These are phyloP conservation scores for Monascus ruber DNA, from an alignment of 2,329 filamentous ascomycete species.

Conservation along the genomic window DNA sequence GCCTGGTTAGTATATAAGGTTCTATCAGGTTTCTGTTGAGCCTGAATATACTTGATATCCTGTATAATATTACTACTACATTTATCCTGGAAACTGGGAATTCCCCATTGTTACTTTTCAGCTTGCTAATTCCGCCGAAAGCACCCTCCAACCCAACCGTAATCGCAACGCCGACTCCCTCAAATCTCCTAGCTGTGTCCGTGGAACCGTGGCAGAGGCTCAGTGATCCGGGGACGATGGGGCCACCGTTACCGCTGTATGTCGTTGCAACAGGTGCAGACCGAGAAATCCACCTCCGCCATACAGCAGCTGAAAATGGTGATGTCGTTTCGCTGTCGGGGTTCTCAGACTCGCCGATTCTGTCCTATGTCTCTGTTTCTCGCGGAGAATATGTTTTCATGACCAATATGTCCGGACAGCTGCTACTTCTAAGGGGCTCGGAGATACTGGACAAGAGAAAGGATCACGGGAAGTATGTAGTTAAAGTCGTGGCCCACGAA, in stretches of 20 bases:
- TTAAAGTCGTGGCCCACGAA: constrained; percentile 37
- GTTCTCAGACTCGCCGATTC: constrained; percentile 35
- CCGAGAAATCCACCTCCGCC: constrained; percentile 37
- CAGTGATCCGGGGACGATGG: constrained; percentile 3
- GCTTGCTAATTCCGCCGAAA: constrained; percentile 10
- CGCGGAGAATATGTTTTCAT: constrained; percentile 37
- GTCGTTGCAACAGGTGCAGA: constrained; percentile 38
- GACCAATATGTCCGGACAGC: constrained; percentile 49
- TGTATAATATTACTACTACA: neutral
- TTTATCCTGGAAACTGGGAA: too few species aligned
- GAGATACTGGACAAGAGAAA: constrained; percentile 37
- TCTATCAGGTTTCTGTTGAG: too few species aligned
- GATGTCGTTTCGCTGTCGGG: constrained; percentile 14
- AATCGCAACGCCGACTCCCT: constrained; percentile 33
- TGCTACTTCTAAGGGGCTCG: constrained; percentile 38
- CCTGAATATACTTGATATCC: too few species aligned
- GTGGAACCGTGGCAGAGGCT: constrained; percentile 26
- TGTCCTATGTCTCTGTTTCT: constrained; percentile 38
- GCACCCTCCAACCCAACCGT: constrained; percentile 36
- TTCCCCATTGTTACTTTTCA: neutral
- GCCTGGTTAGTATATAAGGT: constrained; percentile 27
- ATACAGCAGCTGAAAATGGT: constrained; percentile 10
- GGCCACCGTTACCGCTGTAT: constrained; percentile 7
- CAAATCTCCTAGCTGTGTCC: constrained; percentile 45
- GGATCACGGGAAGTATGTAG: constrained; percentile 49